These are phyloP conservation scores for Lasiosphaeris hirsuta DNA, from an alignment of 495 filamentous ascomycete genomes.

Conservation along the genomic window DNA sequence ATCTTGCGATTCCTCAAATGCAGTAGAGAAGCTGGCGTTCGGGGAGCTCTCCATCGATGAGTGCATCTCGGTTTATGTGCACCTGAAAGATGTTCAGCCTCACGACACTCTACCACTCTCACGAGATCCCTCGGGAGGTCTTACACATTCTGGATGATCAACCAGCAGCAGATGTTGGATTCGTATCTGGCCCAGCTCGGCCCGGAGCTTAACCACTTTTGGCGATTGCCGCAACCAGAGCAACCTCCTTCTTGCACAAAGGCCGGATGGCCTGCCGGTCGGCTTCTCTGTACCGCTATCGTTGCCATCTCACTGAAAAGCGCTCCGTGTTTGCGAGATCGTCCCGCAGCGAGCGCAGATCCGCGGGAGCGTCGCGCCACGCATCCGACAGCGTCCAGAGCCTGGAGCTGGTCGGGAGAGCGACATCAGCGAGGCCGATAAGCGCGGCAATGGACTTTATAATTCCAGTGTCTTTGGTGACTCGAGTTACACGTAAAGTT, in stretches of 20 bases:
- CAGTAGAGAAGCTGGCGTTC: no score
- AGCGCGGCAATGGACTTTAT: no score
- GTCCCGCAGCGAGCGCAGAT: background rate
- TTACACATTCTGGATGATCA: constrained; percentile 1
- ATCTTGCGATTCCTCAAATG: no score
- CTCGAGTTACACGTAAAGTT: no score
- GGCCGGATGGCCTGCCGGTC: background rate
- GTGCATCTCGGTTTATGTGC: background rate
- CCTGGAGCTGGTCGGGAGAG: background rate
- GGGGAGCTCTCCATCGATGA: no score
- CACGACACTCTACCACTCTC: no score
- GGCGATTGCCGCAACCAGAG: background rate
- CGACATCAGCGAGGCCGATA: background rate
- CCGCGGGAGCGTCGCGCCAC: background rate
- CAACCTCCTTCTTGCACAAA: background rate
- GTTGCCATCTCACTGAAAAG: background rate
- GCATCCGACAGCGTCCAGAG: background rate
- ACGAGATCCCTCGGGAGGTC: no score
- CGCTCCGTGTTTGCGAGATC: background rate
- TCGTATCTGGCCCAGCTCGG: background rate
- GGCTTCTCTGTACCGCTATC: no score
- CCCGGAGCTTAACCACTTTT: background rate
- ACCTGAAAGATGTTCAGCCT: no score
- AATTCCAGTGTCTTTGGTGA: no score
- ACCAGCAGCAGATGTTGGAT: background rate